These are phyloP conservation scores for Hericium erinaceus DNA, from an alignment of 768 basidiomycete genomes.

Conservation along the genomic window DNA sequence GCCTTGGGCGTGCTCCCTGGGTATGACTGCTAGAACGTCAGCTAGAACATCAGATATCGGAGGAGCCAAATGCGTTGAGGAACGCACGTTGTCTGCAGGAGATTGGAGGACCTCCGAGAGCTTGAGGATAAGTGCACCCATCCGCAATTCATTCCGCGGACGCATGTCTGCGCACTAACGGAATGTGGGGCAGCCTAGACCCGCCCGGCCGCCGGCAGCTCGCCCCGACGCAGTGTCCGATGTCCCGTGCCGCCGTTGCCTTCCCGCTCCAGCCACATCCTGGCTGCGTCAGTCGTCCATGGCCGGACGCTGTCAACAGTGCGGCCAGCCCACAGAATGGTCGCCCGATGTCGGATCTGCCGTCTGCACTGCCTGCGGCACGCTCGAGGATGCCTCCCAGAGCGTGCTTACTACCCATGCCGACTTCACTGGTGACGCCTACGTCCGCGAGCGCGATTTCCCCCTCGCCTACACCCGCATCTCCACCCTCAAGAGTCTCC, in stretches of 20 bases:
- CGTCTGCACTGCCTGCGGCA: conserved; percentile 65
- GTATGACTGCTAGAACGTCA: too few relatives aligned
- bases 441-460: conserved; percentile 19
- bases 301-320: conserved; percentile 6
- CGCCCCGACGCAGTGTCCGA: not conserved
- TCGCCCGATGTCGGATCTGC: conserved; percentile 15
- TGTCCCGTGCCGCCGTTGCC: not conserved
- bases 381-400: conserved; percentile 56
- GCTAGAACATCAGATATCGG: too few relatives aligned
- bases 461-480: conserved; percentile 16
- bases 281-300: not conserved
- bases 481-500: conserved; percentile 37
- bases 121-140: too few relatives aligned
- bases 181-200: not conserved
- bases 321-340: conserved; percentile 12
- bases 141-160: too few relatives aligned
- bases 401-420: conserved; percentile 44
- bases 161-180: too few relatives aligned
- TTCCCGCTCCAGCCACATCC: not conserved
- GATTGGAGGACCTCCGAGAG: too few relatives aligned
- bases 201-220: not conserved
- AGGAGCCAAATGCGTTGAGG: too few relatives aligned
- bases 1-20: too few relatives aligned
- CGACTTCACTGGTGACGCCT: conserved; percentile 26
- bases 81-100: too few relatives aligned